These are phyloP conservation scores for Fistulifera pelliculosa DNA, from an alignment of 108 stramenopile genomes.

Conservation along the genomic window DNA sequence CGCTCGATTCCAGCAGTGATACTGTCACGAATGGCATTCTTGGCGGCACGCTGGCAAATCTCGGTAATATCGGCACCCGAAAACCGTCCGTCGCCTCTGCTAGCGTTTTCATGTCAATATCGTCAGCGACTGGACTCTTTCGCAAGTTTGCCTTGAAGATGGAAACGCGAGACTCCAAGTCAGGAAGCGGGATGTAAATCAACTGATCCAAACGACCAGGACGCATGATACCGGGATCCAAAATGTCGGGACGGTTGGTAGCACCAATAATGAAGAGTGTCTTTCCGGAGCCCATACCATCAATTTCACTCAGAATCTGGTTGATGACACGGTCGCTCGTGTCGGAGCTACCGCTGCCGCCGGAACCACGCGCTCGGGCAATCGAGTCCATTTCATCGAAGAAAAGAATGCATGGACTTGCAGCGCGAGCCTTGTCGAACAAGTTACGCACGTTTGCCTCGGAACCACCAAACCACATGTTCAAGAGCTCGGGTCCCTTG, in stretches of 20 bases:
- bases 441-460: conserved; percentile 99
- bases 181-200: conserved; percentile 97
- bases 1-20: conserved; percentile 81
- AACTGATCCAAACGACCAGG: conserved; percentile 99
- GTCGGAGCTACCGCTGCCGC: conserved; percentile 86
- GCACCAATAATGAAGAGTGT: conserved; percentile 99
- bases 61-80: conserved; percentile 97
- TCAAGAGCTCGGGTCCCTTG: conserved; percentile 98
- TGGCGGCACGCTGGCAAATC: conserved; percentile 92
- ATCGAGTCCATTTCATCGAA: conserved; percentile 99
- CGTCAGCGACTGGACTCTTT: conserved; percentile 83
- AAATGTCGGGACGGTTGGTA: conserved; percentile 97
- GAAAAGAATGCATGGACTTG: conserved; percentile 98
- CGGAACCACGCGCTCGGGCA: conserved; percentile 92
- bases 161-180: conserved; percentile 75
- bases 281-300: conserved; percentile 96
- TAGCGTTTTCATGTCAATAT: conserved; percentile 66
- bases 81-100: conserved; percentile 89
- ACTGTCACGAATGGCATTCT: conserved; percentile 91
- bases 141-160: conserved; percentile 97
- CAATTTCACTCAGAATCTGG: conserved; percentile 98
- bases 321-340: conserved; percentile 99
- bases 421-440: conserved; percentile 98
- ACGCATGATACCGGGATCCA: conserved; percentile 98
- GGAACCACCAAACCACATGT: conserved; percentile 98